Percentiles rank a stretch among this genome's conserved stretches.
These are phyloP conservation scores for Biscogniauxia sp. DNA, from an alignment of 2,329 filamentous ascomycete genomes.

Conservation along the genomic window DNA sequence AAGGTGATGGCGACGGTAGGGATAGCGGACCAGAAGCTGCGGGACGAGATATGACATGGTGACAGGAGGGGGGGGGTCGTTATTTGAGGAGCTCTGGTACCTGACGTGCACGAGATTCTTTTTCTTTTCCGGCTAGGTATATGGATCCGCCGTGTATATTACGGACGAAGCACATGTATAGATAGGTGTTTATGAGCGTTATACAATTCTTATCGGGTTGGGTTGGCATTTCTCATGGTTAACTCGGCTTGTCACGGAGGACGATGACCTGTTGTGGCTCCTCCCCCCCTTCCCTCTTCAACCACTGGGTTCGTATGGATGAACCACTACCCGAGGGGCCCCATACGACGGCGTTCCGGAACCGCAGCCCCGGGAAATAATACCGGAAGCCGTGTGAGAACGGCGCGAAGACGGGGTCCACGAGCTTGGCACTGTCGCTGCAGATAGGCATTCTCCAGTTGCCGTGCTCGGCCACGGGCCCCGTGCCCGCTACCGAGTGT, in stretches of 20 bases:
- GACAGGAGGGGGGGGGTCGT: too few species aligned
- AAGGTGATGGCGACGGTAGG: background rate
- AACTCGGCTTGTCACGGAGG: too few species aligned
- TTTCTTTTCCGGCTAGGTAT: too few species aligned
- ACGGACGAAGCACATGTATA: too few species aligned
- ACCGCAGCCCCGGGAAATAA: background rate
- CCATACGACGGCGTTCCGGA: background rate
- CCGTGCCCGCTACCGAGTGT: background rate
- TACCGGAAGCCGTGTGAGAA: background rate
- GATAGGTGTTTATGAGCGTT: too few species aligned
- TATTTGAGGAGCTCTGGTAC: too few species aligned
- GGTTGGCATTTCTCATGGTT: too few species aligned
- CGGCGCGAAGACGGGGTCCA: background rate
- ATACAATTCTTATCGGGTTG: too few species aligned
- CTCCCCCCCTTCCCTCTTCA: background rate
- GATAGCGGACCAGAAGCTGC: background rate
- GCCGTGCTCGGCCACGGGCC: background rate
- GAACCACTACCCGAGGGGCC: background rate
- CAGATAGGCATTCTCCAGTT: background rate
- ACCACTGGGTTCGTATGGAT: background rate
- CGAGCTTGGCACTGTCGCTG: background rate
- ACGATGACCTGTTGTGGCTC: too few species aligned
- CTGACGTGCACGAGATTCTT: too few species aligned
- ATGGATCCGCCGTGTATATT: too few species aligned
- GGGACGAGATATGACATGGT: background rate